Base-by-base conservation (phyloP, 2,329 filamentous ascomycete genomes). In the Chrysosporium keratinophilum region DNA sequence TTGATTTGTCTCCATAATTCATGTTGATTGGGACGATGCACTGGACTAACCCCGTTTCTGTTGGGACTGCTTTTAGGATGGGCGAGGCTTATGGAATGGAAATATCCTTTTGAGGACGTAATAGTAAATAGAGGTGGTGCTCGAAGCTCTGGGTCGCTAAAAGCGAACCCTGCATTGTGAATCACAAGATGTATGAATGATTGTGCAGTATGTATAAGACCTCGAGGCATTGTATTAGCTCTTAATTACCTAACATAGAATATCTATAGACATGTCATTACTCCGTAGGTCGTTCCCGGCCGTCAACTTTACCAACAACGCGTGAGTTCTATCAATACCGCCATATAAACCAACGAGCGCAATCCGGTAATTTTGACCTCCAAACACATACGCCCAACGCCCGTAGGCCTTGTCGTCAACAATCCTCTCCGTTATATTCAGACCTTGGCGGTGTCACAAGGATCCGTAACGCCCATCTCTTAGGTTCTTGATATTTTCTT, bases 21-120 rank as follows among this genome's bases (percentile, higher is more conserved):
- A 23, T 23, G 14, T 15, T 28, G 12, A 20, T 31, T 14, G 6
- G 23, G 23, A 28, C 3, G 7, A 28, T 28, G 7, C 5, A 31
- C 6, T 40, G 7, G 15, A 12, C 20, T 19, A 35, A 19, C 34
- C 28, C 3, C 9, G 43, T 11, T 1, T 37, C 9, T 39, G n/a
- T n/a, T n/a, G n/a, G 5, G 1, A 11, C 35, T 34, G 5, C 33
- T 20, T 45, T 12, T 62, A 95, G 90, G 88, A 61, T 96, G 91
- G 90, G 85, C 84, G 19, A 83, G 85, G 64, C 94, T 89, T 67
- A 96, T 96, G 90, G 82, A 88, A 68, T 97, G 89, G 90, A 84
- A 87, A 69, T 93, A 95, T 67, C 82, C 82, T 0, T 84, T 95
- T 54, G 85, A 94, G 57, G 76, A 95, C 42, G 67, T 33, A 17